These are phyloP conservation scores for Termitomyces sp. DNA, from an alignment of 768 basidiomycete species.

Conservation along the genomic window DNA sequence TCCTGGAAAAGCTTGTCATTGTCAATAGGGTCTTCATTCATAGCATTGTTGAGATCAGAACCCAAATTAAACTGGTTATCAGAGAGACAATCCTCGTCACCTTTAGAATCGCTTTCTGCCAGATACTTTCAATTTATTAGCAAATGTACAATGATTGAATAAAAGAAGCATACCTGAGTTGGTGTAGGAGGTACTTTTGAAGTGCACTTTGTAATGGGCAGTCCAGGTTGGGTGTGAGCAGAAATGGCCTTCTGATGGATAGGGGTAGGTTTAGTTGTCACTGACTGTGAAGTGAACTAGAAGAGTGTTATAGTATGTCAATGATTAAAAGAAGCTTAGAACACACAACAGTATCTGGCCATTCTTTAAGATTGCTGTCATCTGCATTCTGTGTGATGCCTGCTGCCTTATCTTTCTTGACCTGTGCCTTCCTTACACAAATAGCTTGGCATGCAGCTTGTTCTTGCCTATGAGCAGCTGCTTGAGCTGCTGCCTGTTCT, in stretches of 20 bases:
- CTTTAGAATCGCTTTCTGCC: neutral
- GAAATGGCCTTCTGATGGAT: neutral
- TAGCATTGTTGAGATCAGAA: too few species aligned
- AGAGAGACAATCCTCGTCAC: too few species aligned
- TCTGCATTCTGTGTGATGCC: constrained; percentile 2
- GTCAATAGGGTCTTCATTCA: too few species aligned
- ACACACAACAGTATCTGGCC: neutral
- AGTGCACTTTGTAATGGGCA: neutral
- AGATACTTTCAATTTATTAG: too few species aligned
- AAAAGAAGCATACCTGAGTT: neutral
- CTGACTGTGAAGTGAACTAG: neutral
- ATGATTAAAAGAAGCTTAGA: neutral
- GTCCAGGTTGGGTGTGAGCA: too few species aligned
- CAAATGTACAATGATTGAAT: neutral
- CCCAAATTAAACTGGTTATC: too few species aligned
- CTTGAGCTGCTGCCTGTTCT: neutral
- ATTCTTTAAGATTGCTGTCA: neutral
- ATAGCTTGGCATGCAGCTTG: neutral
- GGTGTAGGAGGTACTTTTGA: neutral
- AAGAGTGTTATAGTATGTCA: neutral
- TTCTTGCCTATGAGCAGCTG: neutral
- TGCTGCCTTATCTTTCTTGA: constrained; percentile 1
- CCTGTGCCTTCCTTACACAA: neutral
- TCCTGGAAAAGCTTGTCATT: neutral
- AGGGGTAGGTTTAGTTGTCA: neutral